Conservation (phyloP, 2,329 filamentous ascomycete species). For the Helicocarpus griseus region DNA sequence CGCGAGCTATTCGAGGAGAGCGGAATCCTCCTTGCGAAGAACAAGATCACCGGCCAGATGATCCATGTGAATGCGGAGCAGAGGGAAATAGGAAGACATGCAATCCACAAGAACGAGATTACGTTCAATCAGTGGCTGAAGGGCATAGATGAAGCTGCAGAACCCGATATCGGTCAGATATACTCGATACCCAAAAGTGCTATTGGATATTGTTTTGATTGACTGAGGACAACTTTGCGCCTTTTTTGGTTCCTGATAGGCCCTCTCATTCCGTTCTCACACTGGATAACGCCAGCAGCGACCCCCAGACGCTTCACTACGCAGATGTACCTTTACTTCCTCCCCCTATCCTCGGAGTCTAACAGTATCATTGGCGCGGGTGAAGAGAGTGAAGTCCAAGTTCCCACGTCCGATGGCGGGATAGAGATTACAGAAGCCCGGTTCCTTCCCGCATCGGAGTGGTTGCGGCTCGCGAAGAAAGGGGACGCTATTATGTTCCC, state of each 20-base stretch:
- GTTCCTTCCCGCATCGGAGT: conserved; percentile 61
- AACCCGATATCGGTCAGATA: conserved; percentile 48
- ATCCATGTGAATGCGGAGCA: conserved; percentile 52
- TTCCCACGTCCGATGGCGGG: conserved; percentile 61
- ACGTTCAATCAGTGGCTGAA: conserved; percentile 59
- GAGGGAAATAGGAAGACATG: conserved; percentile 55
- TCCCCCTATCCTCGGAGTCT: conserved; percentile 48
- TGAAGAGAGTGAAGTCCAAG: conserved; percentile 50
- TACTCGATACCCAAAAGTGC: background rate
- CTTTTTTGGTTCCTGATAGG: background rate
- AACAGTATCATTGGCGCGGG: conserved; percentile 25
- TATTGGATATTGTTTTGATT: background rate
- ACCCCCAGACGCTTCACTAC: conserved; percentile 75
- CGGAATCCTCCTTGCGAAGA: conserved; percentile 66
- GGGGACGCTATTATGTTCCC: conserved; percentile 78
- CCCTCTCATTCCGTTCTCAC: conserved; percentile 68
- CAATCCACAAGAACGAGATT: conserved; percentile 57
- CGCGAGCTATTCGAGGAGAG: conserved; percentile 94
- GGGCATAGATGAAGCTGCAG: conserved; percentile 24
- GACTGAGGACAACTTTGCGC: background rate
- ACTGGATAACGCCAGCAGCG: conserved; percentile 72
- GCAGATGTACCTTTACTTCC: conserved; percentile 92
- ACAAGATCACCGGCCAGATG: conserved; percentile 36
- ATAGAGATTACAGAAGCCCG: conserved; percentile 64
- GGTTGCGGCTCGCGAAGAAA: conserved; percentile 54